Conservation (phyloP, 2,329 filamentous ascomycete genomes). For the Monilinia aucupariae region DNA sequence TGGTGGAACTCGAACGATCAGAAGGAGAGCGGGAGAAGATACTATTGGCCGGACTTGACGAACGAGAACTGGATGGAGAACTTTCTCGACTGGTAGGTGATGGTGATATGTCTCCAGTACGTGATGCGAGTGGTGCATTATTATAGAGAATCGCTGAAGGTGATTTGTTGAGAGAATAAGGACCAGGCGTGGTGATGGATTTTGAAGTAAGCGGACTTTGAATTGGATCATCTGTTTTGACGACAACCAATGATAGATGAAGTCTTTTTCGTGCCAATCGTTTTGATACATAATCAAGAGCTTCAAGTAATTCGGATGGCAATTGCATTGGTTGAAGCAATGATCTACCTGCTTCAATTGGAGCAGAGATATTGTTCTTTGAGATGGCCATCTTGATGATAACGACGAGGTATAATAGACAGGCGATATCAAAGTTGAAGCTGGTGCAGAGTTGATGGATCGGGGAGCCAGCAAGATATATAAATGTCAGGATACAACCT, state of each 20-base stretch:
- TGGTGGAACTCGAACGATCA: constrained; percentile 19
- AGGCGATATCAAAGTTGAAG: constrained; percentile 6
- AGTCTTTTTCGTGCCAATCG: constrained; percentile 51
- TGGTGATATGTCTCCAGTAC: neutral
- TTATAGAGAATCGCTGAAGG: constrained; percentile 23
- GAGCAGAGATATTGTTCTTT: constrained; percentile 56
- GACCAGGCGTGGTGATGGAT: constrained; percentile 9
- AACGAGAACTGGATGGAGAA: constrained; percentile 17
- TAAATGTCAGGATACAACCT: neutral
- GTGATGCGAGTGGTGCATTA: constrained; percentile 10
- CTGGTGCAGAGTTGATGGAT: neutral
- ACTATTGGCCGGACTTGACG: constrained; percentile 17
- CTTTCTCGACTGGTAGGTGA: neutral
- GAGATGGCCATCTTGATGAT: constrained; percentile 29
- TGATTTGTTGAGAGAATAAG: constrained; percentile 15
- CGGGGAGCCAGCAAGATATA: constrained; percentile 2
- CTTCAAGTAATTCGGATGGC: constrained; percentile 48
- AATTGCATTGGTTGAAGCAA: constrained; percentile 53
- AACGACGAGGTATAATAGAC: neutral
- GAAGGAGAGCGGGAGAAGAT: constrained; percentile 13
- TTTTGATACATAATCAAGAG: constrained; percentile 54
- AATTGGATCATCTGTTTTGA: constrained; percentile 47
- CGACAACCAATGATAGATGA: constrained; percentile 53
- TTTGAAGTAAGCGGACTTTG: constrained; percentile 17
- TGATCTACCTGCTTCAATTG: constrained; percentile 57